Conservation (phyloP, 2,329 filamentous ascomycete species). For the Fusarium musae region DNA sequence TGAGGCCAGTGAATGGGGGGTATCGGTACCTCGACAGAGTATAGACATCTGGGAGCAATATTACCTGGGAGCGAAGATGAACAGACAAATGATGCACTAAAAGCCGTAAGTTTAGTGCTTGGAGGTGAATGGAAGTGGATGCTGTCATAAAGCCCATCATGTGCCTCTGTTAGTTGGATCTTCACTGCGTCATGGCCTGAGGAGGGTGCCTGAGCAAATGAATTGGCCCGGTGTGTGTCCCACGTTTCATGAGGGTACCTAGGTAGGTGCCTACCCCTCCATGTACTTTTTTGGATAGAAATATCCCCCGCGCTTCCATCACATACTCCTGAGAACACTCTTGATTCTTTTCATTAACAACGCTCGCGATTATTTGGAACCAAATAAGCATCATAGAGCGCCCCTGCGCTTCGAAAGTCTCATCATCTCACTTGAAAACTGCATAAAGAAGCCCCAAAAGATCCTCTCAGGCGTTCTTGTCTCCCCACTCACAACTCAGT, state of each 20-base stretch:
- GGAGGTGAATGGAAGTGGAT: slow-evolving; percentile 15
- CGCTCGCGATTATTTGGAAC: neutral
- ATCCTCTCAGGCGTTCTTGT: slow-evolving; percentile 18
- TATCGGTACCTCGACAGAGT: slow-evolving; percentile 1
- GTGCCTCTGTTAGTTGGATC: slow-evolving; percentile 27
- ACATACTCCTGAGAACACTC: neutral
- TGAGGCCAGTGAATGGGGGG: slow-evolving; percentile 17
- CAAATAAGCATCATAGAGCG: neutral
- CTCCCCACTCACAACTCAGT: slow-evolving; percentile 42
- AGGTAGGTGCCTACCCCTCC: slow-evolving; percentile 18
- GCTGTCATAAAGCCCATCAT: slow-evolving; percentile 32
- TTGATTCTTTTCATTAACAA: slow-evolving; percentile 3
- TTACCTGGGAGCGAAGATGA: neutral
- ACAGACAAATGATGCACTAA: neutral
- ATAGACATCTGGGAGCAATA: neutral
- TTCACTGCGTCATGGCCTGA: slow-evolving; percentile 36
- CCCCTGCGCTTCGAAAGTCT: neutral
- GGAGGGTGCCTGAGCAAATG: slow-evolving; percentile 27
- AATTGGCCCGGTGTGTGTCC: slow-evolving; percentile 1
- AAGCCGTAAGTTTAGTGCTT: slow-evolving; percentile 1
- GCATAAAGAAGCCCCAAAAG: slow-evolving; percentile 1
- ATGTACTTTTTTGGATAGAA: slow-evolving; percentile 7
- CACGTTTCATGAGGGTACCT: slow-evolving; percentile 6
- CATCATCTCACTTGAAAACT: neutral
- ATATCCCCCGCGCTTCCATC: slow-evolving; percentile 12